phyloP scores from a whole-genome alignment of 176 grass and related monocot species.

The Elaeis guineensis region DNA sequence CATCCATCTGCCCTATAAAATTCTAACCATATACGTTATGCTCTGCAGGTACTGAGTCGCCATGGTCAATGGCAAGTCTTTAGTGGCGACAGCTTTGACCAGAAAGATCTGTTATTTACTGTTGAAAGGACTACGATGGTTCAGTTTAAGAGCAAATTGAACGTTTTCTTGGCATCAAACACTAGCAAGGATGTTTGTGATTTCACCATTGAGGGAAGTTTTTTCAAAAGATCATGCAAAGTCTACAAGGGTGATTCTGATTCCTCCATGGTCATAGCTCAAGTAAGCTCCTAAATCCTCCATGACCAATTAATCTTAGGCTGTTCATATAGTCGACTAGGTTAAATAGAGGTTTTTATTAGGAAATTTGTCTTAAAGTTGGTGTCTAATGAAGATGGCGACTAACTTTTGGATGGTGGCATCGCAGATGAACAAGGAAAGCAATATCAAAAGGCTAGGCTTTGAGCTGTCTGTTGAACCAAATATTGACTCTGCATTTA shows the following conservation, averaged over 20 bases:
- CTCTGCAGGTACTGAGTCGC: too few species aligned
- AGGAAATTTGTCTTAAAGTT: too few species aligned
- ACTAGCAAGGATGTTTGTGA: constrained; percentile 13
- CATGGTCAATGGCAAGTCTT: background rate
- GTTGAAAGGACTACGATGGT: constrained; percentile 5
- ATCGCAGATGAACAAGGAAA: background rate
- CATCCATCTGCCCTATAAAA: too few species aligned
- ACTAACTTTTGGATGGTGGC: background rate
- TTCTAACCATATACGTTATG: too few species aligned
- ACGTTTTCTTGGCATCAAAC: constrained; percentile 8
- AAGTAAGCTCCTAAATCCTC: constrained; percentile 6
- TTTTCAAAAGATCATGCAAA: constrained; percentile 7
- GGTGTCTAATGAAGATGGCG: too few species aligned
- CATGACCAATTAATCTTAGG: too few species aligned
- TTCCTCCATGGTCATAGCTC: constrained; percentile 4
- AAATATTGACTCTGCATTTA: constrained; percentile 1
- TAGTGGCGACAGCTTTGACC: background rate
- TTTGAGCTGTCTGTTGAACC: constrained; percentile 4
- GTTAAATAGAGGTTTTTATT: too few species aligned
- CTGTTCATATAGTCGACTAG: too few species aligned
- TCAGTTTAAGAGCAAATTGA: background rate
- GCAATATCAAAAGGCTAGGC: constrained; percentile 2
- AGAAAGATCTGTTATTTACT: constrained; percentile 2
- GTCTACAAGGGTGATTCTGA: constrained; percentile 5
- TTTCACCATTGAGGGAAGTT: constrained; percentile 13